Percentiles rank a stretch among this genome's conserved stretches.
These are phyloP conservation scores for Starmerella powellii DNA, from an alignment of 805 yeast genomes.

Conservation along the genomic window DNA sequence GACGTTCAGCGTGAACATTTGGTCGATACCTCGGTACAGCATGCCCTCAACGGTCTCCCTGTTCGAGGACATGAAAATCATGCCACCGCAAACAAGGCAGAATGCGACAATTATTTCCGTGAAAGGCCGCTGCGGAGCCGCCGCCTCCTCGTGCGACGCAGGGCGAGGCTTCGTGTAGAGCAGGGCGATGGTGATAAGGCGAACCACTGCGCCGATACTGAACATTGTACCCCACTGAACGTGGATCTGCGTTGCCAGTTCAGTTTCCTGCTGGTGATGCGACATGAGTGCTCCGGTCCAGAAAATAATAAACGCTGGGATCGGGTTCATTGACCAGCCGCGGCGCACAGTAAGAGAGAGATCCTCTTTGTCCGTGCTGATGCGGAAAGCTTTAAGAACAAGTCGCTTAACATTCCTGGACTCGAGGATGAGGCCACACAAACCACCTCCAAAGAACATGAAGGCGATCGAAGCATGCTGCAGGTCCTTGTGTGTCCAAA, in stretches of 20 bases:
- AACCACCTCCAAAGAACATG: conserved; percentile 81
- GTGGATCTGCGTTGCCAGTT: conserved; percentile 67
- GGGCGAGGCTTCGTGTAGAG: conserved; percentile 30
- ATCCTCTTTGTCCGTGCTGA: not conserved
- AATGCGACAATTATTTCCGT: conserved; percentile 75
- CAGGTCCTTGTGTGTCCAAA: conserved; percentile 79
- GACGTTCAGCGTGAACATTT: conserved; percentile 84
- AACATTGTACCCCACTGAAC: conserved; percentile 85
- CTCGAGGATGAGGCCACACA: conserved; percentile 80
- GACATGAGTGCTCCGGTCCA: conserved; percentile 98
- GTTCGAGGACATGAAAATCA: conserved; percentile 83
- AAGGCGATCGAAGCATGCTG: conserved; percentile 88
- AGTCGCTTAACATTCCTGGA: conserved; percentile 28
- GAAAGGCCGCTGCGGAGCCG: conserved; percentile 57
- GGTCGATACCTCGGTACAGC: conserved; percentile 69
- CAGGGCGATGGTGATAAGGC: conserved; percentile 52
- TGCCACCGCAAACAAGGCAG: conserved; percentile 75
- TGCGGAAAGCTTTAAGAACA: conserved; percentile 19
- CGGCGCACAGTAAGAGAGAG: conserved; percentile 6
- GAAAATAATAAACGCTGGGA: conserved; percentile 83
- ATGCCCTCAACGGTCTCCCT: conserved; percentile 73
- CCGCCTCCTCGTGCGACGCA: conserved; percentile 23
- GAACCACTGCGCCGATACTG: conserved; percentile 67
- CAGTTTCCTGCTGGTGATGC: conserved; percentile 77
- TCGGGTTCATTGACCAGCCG: conserved; percentile 75